phyloP scores from a whole-genome alignment of 768 basidiomycete species.

The Pleurotus ostreatus region DNA sequence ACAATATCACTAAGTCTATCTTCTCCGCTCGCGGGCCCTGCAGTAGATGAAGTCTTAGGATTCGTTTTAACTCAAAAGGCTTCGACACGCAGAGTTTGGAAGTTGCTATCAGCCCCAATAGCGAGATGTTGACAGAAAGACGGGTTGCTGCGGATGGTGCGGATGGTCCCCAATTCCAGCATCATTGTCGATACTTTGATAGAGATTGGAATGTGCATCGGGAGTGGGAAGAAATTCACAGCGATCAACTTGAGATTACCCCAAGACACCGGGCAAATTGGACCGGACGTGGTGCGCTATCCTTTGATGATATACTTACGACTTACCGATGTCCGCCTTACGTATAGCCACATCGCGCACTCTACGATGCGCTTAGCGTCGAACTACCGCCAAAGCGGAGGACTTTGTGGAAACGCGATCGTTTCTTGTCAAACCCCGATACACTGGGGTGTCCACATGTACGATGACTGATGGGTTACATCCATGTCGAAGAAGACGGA shows the following conservation, averaged over 20 bases:
- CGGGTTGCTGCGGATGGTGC: constrained; percentile 57
- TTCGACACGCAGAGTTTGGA: too few species aligned
- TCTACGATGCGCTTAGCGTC: too few species aligned
- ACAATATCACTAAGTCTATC: constrained; percentile 53
- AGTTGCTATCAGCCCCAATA: constrained; percentile 8
- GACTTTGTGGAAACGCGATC: constrained; percentile 65
- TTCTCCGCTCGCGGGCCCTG: constrained; percentile 68
- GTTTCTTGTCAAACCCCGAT: too few species aligned
- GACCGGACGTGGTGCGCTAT: constrained; percentile 54
- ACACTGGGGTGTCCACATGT: too few species aligned
- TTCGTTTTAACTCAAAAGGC: too few species aligned
- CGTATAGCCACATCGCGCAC: constrained; percentile 42
- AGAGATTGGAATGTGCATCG: constrained; percentile 71
- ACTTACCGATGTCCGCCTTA: too few species aligned
- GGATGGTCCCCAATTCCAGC: constrained; percentile 62
- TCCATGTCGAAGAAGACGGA: too few species aligned
- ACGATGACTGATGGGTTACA: too few species aligned
- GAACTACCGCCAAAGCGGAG: constrained; percentile 36
- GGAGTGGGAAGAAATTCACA: constrained; percentile 67
- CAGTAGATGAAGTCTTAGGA: constrained; percentile 36
- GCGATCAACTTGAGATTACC: constrained; percentile 45
- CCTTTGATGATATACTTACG: too few species aligned
- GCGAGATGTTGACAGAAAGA: constrained; percentile 49
- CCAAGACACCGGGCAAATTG: constrained; percentile 57
- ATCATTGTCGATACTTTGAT: constrained; percentile 73